Evolutionary conservation across 768 basidiomycete genomes (phyloP), one percentile per base, ranked within the genome.

Genomic region (Xanthoconium stramineum): DNA sequence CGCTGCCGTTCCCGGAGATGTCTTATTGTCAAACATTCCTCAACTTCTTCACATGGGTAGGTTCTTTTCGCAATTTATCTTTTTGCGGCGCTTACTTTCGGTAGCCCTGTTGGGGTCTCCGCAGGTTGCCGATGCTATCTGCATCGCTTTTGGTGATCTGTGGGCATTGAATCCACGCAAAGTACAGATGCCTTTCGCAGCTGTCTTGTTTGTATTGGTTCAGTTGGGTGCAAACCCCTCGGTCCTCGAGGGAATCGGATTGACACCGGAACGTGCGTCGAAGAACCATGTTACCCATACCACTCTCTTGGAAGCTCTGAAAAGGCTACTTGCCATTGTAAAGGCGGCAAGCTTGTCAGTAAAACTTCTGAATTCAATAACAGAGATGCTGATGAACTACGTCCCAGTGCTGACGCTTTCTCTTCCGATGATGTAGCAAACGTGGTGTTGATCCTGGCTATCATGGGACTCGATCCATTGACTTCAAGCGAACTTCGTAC

Each of bases 401-500:
- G 38, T 61, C 15, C 76, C 49, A 74, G 74, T 46, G 63, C 71
- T 47, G 69, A 66, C 49, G 68, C 63, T 39, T 60, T 72, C 47
- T 64, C 81, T 15, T 58, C 62, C 8, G 64, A 72, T 6, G 83
- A 86, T 20, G 62, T 79, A 1, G 75, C 80, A 13, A 76, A 82
- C 54, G 64, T 85, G 20, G 60, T 85, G 9, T 59, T 83, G 47
- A 69, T 75, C 3, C 60, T 91, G 40, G 57, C 85, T 5, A 69
- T 85, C 3, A 65, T 90, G 29, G 84, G 75, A 3, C 76, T 87
- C 57, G 88, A 90, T 61, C 67, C 75, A 2, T 69, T 75, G 13
- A 78, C 78, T 33, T 69, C 78, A 2, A 63, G 67, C 5, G 77
- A 80, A 14, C 71, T 84, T 9, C 73, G 69, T 52, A 71, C 66